These are phyloP conservation scores for Hanseniaspora sp. DNA, from an alignment of 1,139 yeast genomes.

Conservation along the genomic window DNA sequence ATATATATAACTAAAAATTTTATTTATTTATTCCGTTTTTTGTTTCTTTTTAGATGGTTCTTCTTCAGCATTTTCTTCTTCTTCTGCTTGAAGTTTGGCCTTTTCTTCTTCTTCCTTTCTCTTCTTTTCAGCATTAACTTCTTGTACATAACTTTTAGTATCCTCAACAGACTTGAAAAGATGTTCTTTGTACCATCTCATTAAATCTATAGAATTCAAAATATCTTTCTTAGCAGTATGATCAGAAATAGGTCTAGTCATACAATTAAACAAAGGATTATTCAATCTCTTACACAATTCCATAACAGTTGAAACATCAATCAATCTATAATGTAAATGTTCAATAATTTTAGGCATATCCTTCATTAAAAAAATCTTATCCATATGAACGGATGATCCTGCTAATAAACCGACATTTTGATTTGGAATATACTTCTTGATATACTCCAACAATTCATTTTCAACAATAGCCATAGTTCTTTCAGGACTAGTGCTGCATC, in stretches of 20 bases:
- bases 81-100: not conserved
- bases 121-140: constrained; percentile 15
- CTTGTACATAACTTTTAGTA: constrained; percentile 23
- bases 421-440: constrained; percentile 46
- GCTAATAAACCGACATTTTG: constrained; percentile 57
- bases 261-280: constrained; percentile 37
- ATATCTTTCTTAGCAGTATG: constrained; percentile 90
- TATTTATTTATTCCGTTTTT: constrained; percentile 2
- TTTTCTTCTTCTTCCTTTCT: constrained; percentile 4
- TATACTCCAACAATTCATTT: constrained; percentile 48
- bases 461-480: constrained; percentile 54
- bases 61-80: not conserved
- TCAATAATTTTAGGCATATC: constrained; percentile 72
- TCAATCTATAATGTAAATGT: constrained; percentile 67
- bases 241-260: constrained; percentile 41
- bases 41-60: constrained; percentile 9
- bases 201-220: constrained; percentile 73
- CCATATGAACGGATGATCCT: constrained; percentile 90
- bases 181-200: constrained; percentile 63
- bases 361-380: constrained; percentile 66
- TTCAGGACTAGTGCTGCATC: constrained; percentile 43
- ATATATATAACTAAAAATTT: no score
- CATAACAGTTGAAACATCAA: constrained; percentile 77
- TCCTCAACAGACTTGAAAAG: constrained; percentile 36
- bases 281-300: constrained; percentile 75